These are phyloP conservation scores for Solanum aculeatissimum DNA, from an alignment of 305 asterid species.

Conservation along the genomic window DNA sequence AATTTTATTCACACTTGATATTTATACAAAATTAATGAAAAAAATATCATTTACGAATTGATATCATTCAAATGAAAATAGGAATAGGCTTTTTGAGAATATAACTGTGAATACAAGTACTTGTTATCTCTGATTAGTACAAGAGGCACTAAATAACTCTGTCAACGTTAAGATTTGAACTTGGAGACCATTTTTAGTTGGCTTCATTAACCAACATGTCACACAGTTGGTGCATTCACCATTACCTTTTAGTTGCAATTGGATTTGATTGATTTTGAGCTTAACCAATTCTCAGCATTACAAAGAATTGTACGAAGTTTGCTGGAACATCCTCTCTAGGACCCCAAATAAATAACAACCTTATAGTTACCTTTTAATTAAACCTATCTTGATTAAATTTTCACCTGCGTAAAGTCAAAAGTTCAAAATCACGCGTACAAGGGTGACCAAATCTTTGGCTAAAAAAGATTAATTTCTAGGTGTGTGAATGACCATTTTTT, in stretches of 20 bases:
- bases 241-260: conserved; percentile 1
- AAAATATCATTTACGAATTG: no score
- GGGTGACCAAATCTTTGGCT: not conserved
- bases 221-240: not conserved
- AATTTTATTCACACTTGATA: not conserved
- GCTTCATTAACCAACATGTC: not conserved
- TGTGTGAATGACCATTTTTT: conserved; percentile 1
- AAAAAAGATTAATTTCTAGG: not conserved
- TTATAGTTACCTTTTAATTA: not conserved
- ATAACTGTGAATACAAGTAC: not conserved
- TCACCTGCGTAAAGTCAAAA: not conserved
- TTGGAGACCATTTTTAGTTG: not conserved
- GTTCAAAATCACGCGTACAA: not conserved
- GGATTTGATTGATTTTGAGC: conserved; percentile 18
- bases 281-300: conserved; percentile 3
- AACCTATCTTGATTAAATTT: not conserved
- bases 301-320: not conserved
- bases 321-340: not conserved
- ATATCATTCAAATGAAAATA: not conserved
- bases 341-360: not conserved
- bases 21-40: not conserved
- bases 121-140: no score
- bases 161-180: no score
- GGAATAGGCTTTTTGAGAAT: not conserved
- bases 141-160: no score